phyloP scores from a whole-genome alignment of 441 rosid species.

The Croton laevigatus region DNA sequence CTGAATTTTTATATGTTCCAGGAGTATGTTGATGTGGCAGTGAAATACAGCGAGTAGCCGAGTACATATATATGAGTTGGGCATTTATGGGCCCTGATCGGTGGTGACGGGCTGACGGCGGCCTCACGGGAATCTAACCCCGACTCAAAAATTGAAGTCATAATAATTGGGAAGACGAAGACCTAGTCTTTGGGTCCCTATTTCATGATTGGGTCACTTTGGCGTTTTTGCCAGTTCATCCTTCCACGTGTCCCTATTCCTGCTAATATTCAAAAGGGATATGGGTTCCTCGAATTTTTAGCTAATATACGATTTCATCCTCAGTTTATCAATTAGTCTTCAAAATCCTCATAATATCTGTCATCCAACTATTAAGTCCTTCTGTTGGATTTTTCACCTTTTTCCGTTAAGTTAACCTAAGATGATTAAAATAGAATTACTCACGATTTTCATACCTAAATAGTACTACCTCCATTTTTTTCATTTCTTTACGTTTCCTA shows the following conservation, averaged over 20 bases:
- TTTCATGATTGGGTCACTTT: neutral
- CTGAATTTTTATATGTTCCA: neutral
- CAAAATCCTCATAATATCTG: too few species aligned
- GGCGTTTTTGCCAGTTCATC: slow-evolving; percentile 13
- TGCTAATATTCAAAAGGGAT: too few species aligned
- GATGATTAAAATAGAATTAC: too few species aligned
- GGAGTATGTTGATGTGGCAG: neutral
- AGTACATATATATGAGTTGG: neutral
- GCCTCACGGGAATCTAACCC: slow-evolving; percentile 14
- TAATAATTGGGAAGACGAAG: neutral
- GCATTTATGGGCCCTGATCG: neutral
- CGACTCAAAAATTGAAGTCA: neutral
- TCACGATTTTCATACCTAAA: too few species aligned
- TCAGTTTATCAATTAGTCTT: too few species aligned
- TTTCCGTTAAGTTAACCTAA: too few species aligned
- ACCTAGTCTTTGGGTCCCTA: neutral
- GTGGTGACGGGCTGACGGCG: neutral
- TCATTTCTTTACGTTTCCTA: too few species aligned
- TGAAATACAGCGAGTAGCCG: neutral
- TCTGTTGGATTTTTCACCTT: too few species aligned
- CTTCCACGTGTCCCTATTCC: neutral
- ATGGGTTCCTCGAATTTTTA: too few species aligned
- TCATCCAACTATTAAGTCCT: too few species aligned
- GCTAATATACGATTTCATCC: too few species aligned
- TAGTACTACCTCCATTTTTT: too few species aligned